phyloP scores from a whole-genome alignment of 192 early-diverging fungal species.

The Linnemannia hyalina region DNA sequence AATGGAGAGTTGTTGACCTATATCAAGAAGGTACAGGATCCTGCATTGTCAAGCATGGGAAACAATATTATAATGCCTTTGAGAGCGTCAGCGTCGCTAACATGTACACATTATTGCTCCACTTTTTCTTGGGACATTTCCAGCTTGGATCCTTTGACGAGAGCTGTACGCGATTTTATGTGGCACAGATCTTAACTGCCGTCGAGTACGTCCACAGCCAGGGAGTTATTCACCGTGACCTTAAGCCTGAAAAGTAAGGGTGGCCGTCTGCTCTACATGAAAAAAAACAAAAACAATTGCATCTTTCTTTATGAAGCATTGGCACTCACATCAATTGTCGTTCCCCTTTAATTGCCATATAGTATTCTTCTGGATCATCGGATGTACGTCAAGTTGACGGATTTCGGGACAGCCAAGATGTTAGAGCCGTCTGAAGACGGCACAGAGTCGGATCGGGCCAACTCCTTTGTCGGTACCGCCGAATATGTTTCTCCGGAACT shows the following conservation, averaged over 20 bases:
- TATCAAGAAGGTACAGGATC: slow-evolving; percentile 74
- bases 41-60: not conserved
- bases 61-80: not conserved
- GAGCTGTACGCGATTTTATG: slow-evolving; percentile 86
- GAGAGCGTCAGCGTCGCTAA: not conserved
- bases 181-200: slow-evolving; percentile 86
- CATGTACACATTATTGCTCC: slow-evolving; percentile 13
- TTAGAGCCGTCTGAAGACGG: slow-evolving; percentile 61
- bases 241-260: slow-evolving; percentile 94
- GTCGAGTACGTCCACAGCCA: slow-evolving; percentile 92
- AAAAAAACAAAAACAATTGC: not conserved
- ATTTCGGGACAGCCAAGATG: slow-evolving; percentile 96
- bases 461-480: slow-evolving; percentile 98
- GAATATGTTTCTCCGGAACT: slow-evolving; percentile 99
- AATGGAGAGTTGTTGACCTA: slow-evolving; percentile 94
- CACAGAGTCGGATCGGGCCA: slow-evolving; percentile 65
- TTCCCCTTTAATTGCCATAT: slow-evolving; percentile 16
- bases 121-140: slow-evolving; percentile 6
- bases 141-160: slow-evolving; percentile 82
- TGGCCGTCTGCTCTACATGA: not conserved
- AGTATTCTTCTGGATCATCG: slow-evolving; percentile 89
- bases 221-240: slow-evolving; percentile 92
- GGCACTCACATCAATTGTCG: not conserved
- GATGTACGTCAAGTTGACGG: slow-evolving; percentile 95
- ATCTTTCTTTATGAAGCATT: not conserved